Percentiles rank a stretch among this genome's conserved stretches.
Conservation (phyloP, 305 asterid genomes). For the Euphrasia arctica region DNA sequence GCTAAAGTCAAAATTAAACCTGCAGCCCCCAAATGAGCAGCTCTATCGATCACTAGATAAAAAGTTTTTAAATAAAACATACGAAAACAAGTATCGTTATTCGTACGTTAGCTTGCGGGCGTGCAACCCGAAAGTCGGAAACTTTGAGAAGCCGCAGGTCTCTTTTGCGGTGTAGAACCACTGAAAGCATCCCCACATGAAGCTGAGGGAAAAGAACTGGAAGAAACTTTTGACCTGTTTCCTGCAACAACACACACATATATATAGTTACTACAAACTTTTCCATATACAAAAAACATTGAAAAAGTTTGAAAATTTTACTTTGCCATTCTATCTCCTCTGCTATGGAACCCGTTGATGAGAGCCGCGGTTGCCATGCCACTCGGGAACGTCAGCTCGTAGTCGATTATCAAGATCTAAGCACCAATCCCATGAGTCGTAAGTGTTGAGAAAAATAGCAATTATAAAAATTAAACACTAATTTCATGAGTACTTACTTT, state of each 20-base stretch:
- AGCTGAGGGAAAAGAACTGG: constrained; percentile 51
- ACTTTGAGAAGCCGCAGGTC: constrained; percentile 57
- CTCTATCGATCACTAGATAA: too few species aligned
- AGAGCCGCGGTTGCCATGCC: constrained; percentile 66
- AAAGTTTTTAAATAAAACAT: background rate
- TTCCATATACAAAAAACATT: background rate
- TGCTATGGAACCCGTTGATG: constrained; percentile 64
- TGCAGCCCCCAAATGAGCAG: constrained; percentile 18
- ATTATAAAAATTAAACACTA: background rate
- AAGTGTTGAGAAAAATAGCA: constrained; percentile 7
- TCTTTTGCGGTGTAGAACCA: constrained; percentile 67
- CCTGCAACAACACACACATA: constrained; percentile 36
- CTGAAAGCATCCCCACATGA: constrained; percentile 68
- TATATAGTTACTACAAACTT: background rate
- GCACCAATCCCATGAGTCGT: too few species aligned
- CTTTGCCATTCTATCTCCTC: constrained; percentile 62
- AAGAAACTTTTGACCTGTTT: constrained; percentile 60
- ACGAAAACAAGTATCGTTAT: background rate
- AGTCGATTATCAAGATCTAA: constrained; percentile 59
- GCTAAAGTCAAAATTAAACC: constrained; percentile 76
- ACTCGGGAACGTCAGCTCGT: constrained; percentile 61
- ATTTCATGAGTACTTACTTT: constrained; percentile 37
- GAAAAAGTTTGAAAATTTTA: constrained; percentile 10
- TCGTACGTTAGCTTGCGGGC: constrained; percentile 73
- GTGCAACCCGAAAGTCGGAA: constrained; percentile 77